Base-by-base conservation (phyloP, 2,329 filamentous ascomycete genomes). In the Stagonosporopsis cucurbitacearum region DNA sequence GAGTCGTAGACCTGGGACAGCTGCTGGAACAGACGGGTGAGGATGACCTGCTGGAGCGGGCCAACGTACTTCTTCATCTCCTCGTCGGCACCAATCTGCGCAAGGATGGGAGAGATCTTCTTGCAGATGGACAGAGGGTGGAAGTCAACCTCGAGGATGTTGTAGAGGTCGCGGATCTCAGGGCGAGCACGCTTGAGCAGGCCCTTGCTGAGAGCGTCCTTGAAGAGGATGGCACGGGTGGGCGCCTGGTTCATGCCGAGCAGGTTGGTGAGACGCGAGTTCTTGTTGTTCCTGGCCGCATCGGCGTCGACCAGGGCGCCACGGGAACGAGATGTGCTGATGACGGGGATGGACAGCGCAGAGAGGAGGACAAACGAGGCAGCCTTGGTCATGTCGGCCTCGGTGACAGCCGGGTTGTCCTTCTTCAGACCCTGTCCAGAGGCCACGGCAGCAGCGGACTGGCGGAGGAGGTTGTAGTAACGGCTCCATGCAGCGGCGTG, bases 1-100 rank as follows among this genome's bases (percentile, higher is more conserved):
- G 95, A 96, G 79, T 98, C 96, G 80, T 99, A 99, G 50, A 99
- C 95, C 78, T 99, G 95, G 36, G 95, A 98, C 60, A 99, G 83
- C 80, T 99, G 95, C 83, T 99, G 95, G 87, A 99, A 99, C 55
- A 99, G 88, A 64, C 95, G 90, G 52, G 95, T 99, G 57, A 99
- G 86, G 65, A 99, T 99, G 74, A 99, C 95, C 81, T 99, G 95
- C 82, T 99, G 95, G 50, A 99, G 86, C 70, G 95, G 95, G 65
- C 89, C 81, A 60, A 99, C 91, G 75, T 99, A 99, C 80, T 95
- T 95, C 81, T 95, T 88, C 94, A 99, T 96, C 78, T 97, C 94
- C 45, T 91, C 83, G 72, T 99, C 94, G 58, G 88, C 88, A 63
- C 93, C 94, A 73, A 99, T 98, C 83, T 98, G 88, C 68, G 89